These are phyloP conservation scores for Pseudogymnoascus sp. DNA, from an alignment of 2,329 filamentous ascomycete genomes.

Conservation along the genomic window DNA sequence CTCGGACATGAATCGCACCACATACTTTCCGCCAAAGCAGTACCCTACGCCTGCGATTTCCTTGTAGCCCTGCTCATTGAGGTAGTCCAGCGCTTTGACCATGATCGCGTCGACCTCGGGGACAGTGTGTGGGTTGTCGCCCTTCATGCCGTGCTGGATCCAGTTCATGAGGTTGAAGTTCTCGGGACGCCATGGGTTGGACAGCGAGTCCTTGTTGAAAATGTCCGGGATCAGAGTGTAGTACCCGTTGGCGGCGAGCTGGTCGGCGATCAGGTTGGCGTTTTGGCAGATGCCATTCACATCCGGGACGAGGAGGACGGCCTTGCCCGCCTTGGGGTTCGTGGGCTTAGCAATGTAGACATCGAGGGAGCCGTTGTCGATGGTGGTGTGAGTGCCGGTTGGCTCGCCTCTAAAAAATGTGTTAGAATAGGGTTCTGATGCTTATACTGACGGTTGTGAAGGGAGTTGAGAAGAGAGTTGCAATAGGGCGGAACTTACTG, in stretches of 20 bases:
- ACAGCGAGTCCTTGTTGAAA: constrained; percentile 57
- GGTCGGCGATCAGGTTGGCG: constrained; percentile 60
- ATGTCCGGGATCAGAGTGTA: constrained; percentile 54
- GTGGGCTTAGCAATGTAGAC: constrained; percentile 25
- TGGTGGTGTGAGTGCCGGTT: constrained; percentile 22
- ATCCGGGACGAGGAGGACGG: constrained; percentile 26
- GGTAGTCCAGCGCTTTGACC: constrained; percentile 43
- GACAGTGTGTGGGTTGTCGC: constrained; percentile 26
- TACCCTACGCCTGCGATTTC: constrained; percentile 60
- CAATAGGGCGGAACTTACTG: constrained; percentile 18
- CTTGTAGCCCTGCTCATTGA: constrained; percentile 48
- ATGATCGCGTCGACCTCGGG: constrained; percentile 32
- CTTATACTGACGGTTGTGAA: background rate
- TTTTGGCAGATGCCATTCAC: constrained; percentile 41
- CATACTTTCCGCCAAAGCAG: constrained; percentile 71
- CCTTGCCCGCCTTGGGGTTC: constrained; percentile 28
- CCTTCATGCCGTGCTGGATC: constrained; percentile 23
- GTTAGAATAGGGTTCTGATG: constrained; percentile 4
- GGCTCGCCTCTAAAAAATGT: constrained; percentile 19
- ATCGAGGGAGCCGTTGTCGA: constrained; percentile 22
- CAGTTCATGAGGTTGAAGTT: constrained; percentile 44
- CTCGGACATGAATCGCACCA: constrained; percentile 55
- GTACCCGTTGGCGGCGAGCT: constrained; percentile 56
- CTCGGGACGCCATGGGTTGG: constrained; percentile 35
- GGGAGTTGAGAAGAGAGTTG: background rate